These are phyloP conservation scores for Saccharomycopsis lassenensis DNA, from an alignment of 805 yeast genomes.

Conservation along the genomic window DNA sequence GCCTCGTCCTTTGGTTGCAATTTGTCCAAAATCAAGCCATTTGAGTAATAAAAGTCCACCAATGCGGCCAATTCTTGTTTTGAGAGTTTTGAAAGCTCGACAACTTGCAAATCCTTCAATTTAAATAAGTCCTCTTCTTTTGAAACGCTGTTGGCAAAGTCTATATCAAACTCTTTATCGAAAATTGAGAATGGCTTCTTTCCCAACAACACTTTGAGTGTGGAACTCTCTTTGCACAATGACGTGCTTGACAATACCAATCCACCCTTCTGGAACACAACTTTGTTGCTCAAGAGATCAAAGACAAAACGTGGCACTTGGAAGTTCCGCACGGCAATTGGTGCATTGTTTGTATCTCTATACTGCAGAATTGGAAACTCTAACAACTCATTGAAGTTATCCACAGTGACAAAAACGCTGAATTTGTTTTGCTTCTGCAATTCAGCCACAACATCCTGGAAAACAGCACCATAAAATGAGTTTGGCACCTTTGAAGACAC, in stretches of 20 bases:
- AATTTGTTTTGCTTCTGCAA: constrained; percentile 34
- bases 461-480: constrained; percentile 5
- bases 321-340: constrained; percentile 48
- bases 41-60: constrained; percentile 30
- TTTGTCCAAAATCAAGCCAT: constrained; percentile 30
- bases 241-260: constrained; percentile 54
- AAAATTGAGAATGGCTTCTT: constrained; percentile 45
- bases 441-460: constrained; percentile 27
- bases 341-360: constrained; percentile 41
- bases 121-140: no score
- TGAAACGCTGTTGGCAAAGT: constrained; percentile 29
- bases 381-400: constrained; percentile 57
- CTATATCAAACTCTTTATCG: constrained; percentile 37
- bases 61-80: constrained; percentile 34
- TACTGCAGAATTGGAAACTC: constrained; percentile 48
- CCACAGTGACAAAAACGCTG: constrained; percentile 63
- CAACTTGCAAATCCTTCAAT: constrained; percentile 25
- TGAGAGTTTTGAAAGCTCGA: constrained; percentile 34
- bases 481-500: constrained; percentile 4
- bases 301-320: constrained; percentile 52
- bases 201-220: constrained; percentile 52
- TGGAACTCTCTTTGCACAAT: constrained; percentile 38
- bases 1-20: constrained; percentile 22
- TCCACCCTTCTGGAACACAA: constrained; percentile 47
- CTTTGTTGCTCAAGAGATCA: constrained; percentile 41